Percentiles rank a stretch among this genome's conserved stretches.
These are phyloP conservation scores for Thielaviopsis ethacetica DNA, from an alignment of 2,329 filamentous ascomycete species.

Conservation along the genomic window DNA sequence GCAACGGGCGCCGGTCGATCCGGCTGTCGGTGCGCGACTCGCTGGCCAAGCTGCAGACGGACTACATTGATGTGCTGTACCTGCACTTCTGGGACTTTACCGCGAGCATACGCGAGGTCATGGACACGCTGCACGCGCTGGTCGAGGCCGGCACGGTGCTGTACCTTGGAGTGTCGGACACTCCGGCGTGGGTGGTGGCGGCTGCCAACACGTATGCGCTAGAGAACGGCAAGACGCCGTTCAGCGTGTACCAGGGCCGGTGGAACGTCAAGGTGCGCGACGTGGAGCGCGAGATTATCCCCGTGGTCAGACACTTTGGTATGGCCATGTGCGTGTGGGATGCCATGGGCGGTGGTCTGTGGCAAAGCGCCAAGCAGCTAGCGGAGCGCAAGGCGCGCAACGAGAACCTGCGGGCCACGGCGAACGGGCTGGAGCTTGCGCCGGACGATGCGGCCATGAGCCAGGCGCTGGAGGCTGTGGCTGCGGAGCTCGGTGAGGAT, in stretches of 20 bases:
- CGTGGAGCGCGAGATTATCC: conserved; percentile 26
- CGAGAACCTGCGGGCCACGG: conserved; percentile 23
- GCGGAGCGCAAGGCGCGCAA: conserved; percentile 19
- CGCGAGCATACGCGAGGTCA: conserved; percentile 25
- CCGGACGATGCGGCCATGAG: conserved; percentile 36
- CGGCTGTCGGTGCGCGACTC: conserved; percentile 26
- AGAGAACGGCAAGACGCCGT: conserved; percentile 21
- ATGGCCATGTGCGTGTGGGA: conserved; percentile 45
- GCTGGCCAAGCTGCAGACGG: conserved; percentile 28
- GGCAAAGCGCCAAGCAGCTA: conserved; percentile 25
- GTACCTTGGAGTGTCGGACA: conserved; percentile 25
- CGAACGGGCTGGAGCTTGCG: conserved; percentile 19
- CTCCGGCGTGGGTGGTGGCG: conserved; percentile 24
- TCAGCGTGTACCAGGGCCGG: conserved; percentile 24
- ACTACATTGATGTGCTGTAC: conserved; percentile 29
- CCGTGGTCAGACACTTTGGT: conserved; percentile 24
- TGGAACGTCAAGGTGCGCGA: conserved; percentile 22
- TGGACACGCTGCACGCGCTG: conserved; percentile 25
- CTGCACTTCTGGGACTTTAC: conserved; percentile 29
- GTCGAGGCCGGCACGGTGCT: conserved; percentile 26
- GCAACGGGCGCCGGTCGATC: conserved; percentile 27
- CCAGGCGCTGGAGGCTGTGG: conserved; percentile 42
- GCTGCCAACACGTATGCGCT: conserved; percentile 24
- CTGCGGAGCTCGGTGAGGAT: conserved; percentile 32
- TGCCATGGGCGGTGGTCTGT: conserved; percentile 35